These are phyloP conservation scores for Paspalum vaginatum DNA, from an alignment of 176 grass and related monocot genomes.

Conservation along the genomic window DNA sequence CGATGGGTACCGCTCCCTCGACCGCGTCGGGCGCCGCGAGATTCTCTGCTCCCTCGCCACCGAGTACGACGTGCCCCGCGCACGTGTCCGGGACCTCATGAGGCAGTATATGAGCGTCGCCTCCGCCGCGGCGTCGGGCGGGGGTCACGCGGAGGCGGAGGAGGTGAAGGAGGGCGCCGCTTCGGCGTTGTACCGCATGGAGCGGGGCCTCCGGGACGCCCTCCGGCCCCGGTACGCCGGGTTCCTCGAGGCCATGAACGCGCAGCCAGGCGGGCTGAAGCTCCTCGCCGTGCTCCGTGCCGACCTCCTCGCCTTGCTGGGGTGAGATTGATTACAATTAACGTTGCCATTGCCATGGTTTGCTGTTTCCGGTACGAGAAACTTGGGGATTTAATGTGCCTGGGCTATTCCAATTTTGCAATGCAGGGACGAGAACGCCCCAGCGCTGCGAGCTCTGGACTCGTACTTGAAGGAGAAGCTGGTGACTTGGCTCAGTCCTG, in stretches of 20 bases:
- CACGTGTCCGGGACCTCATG: conserved; percentile 69
- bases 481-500: conserved; percentile 93
- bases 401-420: conserved; percentile 33
- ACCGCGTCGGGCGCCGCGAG: conserved; percentile 53
- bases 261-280: conserved; percentile 85
- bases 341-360: conserved; percentile 8
- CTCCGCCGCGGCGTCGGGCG: not conserved
- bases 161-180: conserved; percentile 49
- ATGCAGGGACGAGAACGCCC: conserved; percentile 68
- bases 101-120: conserved; percentile 69
- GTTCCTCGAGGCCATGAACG: conserved; percentile 87
- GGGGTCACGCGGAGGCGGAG: conserved; percentile 26
- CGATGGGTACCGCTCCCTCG: conserved; percentile 65
- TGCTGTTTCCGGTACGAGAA: not conserved
- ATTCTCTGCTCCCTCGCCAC: conserved; percentile 70
- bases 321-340: conserved; percentile 50
- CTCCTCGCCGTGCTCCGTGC: conserved; percentile 78
- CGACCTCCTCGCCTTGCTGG: conserved; percentile 75
- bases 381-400: conserved; percentile 2
- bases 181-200: conserved; percentile 79
- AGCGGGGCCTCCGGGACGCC: conserved; percentile 71
- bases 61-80: conserved; percentile 84
- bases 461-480: conserved; percentile 97
- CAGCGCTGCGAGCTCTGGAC: conserved; percentile 78
- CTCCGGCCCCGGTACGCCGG: conserved; percentile 69